Conservation (phyloP, 2,329 filamentous ascomycete genomes). For the Myriosclerotinia scirpicola region DNA sequence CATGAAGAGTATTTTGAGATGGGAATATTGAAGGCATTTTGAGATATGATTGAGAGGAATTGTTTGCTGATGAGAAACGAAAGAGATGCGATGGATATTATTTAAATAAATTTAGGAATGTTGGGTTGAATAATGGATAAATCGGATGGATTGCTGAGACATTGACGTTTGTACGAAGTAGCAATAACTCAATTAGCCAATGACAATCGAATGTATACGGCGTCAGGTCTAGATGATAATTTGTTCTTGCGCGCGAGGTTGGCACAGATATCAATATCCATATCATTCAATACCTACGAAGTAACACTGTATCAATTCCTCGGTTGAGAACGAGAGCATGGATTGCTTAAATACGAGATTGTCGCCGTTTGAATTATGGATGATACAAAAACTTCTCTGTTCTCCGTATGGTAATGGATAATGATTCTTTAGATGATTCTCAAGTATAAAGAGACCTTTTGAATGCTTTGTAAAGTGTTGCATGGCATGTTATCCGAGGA, state of each 20-base stretch:
- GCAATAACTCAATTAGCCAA: background rate
- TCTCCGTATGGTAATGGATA: background rate
- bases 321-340: background rate
- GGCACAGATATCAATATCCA: background rate
- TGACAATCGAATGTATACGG: slow-evolving; percentile 1
- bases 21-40: slow-evolving; percentile 27
- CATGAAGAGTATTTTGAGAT: slow-evolving; percentile 49
- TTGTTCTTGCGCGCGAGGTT: background rate
- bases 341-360: background rate
- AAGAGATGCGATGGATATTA: background rate
- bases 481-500: background rate
- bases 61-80: background rate
- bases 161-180: background rate
- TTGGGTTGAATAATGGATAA: slow-evolving; percentile 10
- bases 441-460: background rate
- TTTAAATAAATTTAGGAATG: background rate
- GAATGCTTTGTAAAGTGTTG: background rate
- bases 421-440: background rate
- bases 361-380: background rate
- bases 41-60: background rate
- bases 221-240: slow-evolving; percentile 1
- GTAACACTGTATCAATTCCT: no score
- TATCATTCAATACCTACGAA: no score
- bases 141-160: background rate
- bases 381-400: background rate